These are phyloP conservation scores for Lyophyllum semitale DNA, from an alignment of 768 basidiomycete species.

Conservation along the genomic window DNA sequence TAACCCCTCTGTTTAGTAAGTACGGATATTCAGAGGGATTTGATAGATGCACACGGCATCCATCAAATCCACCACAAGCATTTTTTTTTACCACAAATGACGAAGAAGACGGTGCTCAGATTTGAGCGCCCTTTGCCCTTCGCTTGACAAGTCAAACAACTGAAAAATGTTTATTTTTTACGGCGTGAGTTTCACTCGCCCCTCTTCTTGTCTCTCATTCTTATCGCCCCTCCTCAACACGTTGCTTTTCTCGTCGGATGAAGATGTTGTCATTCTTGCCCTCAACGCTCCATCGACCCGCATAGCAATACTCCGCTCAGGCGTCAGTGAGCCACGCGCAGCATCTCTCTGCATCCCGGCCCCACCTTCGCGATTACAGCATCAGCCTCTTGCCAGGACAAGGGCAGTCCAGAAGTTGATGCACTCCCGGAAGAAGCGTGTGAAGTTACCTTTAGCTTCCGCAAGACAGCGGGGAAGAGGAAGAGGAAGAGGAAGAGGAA, in stretches of 20 bases:
- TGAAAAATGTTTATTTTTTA: slow-evolving; percentile 95
- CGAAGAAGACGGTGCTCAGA: slow-evolving; percentile 76
- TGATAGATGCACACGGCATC: slow-evolving; percentile 87
- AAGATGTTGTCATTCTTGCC: slow-evolving; percentile 83
- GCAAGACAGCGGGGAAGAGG: slow-evolving; percentile 52
- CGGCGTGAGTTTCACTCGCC: slow-evolving; percentile 66
- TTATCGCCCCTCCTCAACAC: slow-evolving; percentile 56
- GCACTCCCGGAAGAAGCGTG: slow-evolving; percentile 71
- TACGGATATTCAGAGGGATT: slow-evolving; percentile 82
- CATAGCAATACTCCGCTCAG: slow-evolving; percentile 92
- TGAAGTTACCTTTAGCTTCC: slow-evolving; percentile 82
- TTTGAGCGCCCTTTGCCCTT: slow-evolving; percentile 87
- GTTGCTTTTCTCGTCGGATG: slow-evolving; percentile 84
- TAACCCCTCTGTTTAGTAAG: slow-evolving; percentile 69
- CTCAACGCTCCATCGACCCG: slow-evolving; percentile 87
- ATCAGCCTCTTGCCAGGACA: slow-evolving; percentile 67
- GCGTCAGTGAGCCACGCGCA: slow-evolving; percentile 81
- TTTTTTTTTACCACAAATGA: slow-evolving; percentile 73
- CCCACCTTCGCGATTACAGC: slow-evolving; percentile 77
- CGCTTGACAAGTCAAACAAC: slow-evolving; percentile 98
- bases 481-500: slow-evolving; percentile 47
- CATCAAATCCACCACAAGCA: slow-evolving; percentile 99
- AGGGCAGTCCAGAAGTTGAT: slow-evolving; percentile 54
- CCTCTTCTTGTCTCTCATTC: slow-evolving; percentile 10
- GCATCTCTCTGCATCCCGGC: slow-evolving; percentile 80